Conservation (phyloP, 768 basidiomycete species). For the Sutorius australiensis region DNA sequence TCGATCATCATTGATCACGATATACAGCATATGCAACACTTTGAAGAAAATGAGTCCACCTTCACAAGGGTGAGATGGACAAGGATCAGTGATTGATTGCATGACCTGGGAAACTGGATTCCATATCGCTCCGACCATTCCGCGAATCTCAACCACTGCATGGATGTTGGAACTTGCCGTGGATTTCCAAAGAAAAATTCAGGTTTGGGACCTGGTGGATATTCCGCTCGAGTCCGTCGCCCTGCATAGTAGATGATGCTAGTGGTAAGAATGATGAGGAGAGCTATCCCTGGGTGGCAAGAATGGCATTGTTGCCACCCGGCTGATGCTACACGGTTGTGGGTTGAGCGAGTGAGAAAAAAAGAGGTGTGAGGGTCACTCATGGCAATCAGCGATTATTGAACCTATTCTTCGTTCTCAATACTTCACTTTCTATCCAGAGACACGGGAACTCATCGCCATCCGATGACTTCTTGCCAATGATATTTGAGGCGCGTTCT, state of each 20-base stretch:
- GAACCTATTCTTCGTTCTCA: too few species aligned
- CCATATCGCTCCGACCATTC: conserved; percentile 3
- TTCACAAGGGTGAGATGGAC: neutral
- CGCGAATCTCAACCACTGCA: conserved; percentile 3
- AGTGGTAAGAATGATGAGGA: neutral
- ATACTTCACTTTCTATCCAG: too few species aligned
- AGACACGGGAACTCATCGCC: too few species aligned
- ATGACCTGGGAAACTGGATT: neutral
- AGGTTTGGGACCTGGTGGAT: conserved; percentile 4
- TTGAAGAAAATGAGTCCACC: conserved; percentile 3
- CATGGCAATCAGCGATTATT: too few species aligned
- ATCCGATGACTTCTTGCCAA: too few species aligned
- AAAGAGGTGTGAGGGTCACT: too few species aligned
- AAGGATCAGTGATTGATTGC: neutral
- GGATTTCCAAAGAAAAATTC: conserved; percentile 4
- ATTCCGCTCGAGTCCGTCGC: neutral
- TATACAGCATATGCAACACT: conserved; percentile 3
- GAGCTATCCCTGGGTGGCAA: too few species aligned
- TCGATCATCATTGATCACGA: conserved; percentile 1
- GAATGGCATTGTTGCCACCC: too few species aligned
- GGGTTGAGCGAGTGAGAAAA: too few species aligned
- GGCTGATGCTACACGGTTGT: too few species aligned
- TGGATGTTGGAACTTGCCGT: conserved; percentile 1
- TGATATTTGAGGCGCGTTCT: too few species aligned
- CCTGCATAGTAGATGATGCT: neutral